Base-by-base conservation (phyloP, 2,329 filamentous ascomycete species). In the Plectosphaerella plurivora region DNA sequence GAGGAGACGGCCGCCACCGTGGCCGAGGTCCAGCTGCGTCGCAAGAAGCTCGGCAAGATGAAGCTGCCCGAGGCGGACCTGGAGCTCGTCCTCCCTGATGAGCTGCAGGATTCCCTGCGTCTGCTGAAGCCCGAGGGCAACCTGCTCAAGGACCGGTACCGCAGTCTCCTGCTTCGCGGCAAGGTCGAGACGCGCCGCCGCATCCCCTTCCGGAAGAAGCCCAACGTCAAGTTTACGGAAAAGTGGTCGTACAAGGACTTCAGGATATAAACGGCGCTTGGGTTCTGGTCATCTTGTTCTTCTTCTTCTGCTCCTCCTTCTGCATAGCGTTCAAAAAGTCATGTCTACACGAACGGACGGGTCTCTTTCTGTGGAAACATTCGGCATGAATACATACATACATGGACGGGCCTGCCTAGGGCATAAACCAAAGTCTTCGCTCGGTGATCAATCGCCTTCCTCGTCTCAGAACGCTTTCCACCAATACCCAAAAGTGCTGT, bases 231-330 rank as follows among this genome's bases (percentile, higher is more conserved):
- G 69, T 72, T 85, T 49, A 96, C 91, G 7, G 94, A 97, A 81
- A 99, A 97, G 74, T 99, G 94, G 94, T 84, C 87, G 45, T 89
- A 96, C 76, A 99, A 99, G 79, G 94, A 99, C 68, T 99, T 96
- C 71, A 55, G 47, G 35, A 56, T 58, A n/a, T 58, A 55, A 42
- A 16, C 41, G 42, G 7, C 14, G 24, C 25, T 22, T 24, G 28
- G 28, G 11, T 12, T 10, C 9, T 33, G 8, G 28, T 33, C 28
- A 33, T 12, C 28, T 33, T 33, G 28, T 33, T 12, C 11, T 33
- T 33, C 28, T 33, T 9, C 28, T 33, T 28, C 24, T 28, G 5
- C 20, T 28, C 9, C 24, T 47, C 45, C 45, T 33, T 33, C 15
- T 47, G 24, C 24, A 47, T 47, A 28, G 33, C 45, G 33, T 47